Conservation (phyloP, 2,329 filamentous ascomycete species). For the Aspergillus hortae region DNA sequence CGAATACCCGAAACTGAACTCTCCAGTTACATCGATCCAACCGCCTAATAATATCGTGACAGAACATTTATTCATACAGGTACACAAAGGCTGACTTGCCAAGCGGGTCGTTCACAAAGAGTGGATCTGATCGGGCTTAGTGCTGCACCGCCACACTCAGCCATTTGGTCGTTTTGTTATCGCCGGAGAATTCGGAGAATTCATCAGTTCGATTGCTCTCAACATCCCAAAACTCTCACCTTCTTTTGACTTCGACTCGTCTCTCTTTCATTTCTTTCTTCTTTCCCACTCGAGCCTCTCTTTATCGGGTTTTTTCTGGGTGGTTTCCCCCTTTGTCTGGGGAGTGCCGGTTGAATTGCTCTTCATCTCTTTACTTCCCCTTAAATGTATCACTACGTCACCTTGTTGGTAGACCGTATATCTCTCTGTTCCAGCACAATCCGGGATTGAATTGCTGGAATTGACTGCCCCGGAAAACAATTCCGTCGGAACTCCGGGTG, state of each 20-base stretch:
- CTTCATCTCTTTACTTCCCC: conserved; percentile 2
- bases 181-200: neutral
- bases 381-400: conserved; percentile 2
- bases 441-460: neutral
- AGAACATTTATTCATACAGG: too few relatives aligned
- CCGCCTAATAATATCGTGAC: too few relatives aligned
- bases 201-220: neutral
- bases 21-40: too few relatives aligned
- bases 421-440: neutral
- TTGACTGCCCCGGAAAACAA: neutral
- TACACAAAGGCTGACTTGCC: neutral
- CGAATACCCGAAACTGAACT: too few relatives aligned
- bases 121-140: neutral
- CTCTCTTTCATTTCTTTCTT: conserved; percentile 4
- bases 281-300: neutral
- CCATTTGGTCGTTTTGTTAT: neutral
- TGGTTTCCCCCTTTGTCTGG: neutral
- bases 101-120: neutral
- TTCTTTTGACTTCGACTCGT: conserved; percentile 3
- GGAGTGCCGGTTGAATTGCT: neutral
- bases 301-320: neutral
- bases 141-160: neutral
- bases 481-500: neutral
- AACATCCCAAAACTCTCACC: neutral
- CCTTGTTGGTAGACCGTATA: neutral